Evolutionary conservation across 768 basidiomycete genomes (phyloP), one percentile per base, ranked within the genome.

Genomic region (Psilocybe tampanensis): DNA sequence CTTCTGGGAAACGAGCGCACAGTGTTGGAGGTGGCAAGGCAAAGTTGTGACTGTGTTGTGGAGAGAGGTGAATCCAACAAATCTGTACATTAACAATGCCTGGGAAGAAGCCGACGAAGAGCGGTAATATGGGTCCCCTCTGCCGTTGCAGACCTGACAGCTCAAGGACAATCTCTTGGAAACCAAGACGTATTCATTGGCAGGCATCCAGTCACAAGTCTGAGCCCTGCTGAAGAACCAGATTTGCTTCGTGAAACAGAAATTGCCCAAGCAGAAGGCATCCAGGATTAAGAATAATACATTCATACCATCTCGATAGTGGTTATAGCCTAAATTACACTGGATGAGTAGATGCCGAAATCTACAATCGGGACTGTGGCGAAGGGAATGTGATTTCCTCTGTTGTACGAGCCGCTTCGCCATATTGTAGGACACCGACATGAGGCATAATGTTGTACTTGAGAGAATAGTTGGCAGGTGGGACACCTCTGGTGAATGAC

Each of bases 391-490:
- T 68, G 43, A 77, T 64, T 22, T 73, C 63, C 49, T 77, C 72
- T 2, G 63, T 48, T 9, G 78, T 77, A 62, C 70, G 74, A 41
- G 73, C 79, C 23, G 86, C 92, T 68, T 92, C 89, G 22, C 92
- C 94, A 49, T 88, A 89, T 2, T 82, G 86, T 47, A 95, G 79
- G 43, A 86, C 63, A 18, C 94, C 94, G 18, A 95, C 90, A 66
- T 89, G 87, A 7, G 94, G 94, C 92, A 95, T 95, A 29, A 94
- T 67, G 66, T 95, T 94, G 73, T 95, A 96, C 65, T 89, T 90
- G 23, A 96, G 79, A 1, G 82, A 76, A 68, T 91, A 95, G 57
- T 84, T 75, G 6, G 88, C 86, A 15, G 88, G 77, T 13, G 81
- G 74, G 26, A 82, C 80, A 65, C 86, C 80, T 67, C 92, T 94